Base-by-base conservation (phyloP, 2,329 filamentous ascomycete species). In the Monilinia fructigena region DNA sequence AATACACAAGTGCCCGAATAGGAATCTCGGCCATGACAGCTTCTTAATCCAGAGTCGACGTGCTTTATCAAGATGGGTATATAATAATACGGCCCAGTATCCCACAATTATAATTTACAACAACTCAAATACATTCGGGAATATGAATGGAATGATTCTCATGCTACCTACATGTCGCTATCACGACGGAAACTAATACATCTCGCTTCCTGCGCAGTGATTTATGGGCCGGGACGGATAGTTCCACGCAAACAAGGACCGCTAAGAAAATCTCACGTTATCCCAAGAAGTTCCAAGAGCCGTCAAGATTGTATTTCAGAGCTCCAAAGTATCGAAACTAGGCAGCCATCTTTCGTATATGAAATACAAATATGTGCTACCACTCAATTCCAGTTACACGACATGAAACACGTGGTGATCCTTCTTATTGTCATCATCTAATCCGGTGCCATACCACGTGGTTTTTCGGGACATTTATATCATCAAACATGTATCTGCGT, bases 231-330 rank as follows among this genome's bases (percentile, higher is more conserved):
- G 18, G 28, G 26, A n/a, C 40, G 40, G 40, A 42, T 42, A 47
- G 11, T 16, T 47, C 40, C 55, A 47, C 40, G 26, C 26, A 47
- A 12, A 31, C 18, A 47, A 31, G 12, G 28, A 31, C 0, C 26
- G 55, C 55, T 4, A 10, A 59, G 55, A 45, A 7, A 59, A 47
- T 47, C 40, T 58, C 23, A 58, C 55, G 55, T 58, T 45, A 31
- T 20, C 40, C 40, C 55, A 58, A 47, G 55, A 47, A 20, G 10
- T 14, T 16, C 26, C 55, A 55, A 55, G 54, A 38, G 20, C 12
- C 31, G 31, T 35, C 31, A 35, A 35, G 31, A 35, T 40, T 23
- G 6, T 31, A 38, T 11, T 8, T 58, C 55, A 20, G 20, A 58
- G 55, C 55, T 45, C 11, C 40, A 23, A 45, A 26, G 40, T 7